Evolutionary conservation across 2,329 filamentous ascomycete species (phyloP).

Genomic region (Alternaria gaisen): DNA sequence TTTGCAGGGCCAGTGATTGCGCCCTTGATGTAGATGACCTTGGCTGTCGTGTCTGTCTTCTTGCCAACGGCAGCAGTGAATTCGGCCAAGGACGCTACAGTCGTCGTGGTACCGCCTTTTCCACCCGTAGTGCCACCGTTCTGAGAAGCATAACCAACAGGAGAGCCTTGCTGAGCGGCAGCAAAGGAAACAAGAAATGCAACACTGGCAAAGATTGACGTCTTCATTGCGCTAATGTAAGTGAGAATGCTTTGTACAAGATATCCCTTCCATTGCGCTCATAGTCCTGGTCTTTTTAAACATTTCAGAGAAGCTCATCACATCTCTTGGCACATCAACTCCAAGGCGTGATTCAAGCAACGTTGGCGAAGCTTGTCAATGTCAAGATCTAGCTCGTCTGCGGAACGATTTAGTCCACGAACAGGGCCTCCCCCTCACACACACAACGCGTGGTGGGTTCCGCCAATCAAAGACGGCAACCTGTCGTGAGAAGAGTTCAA

Average conservation of each 20-base stretch:
- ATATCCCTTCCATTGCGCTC: neutral
- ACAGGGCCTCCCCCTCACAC: neutral
- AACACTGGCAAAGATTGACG: neutral
- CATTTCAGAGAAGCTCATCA: neutral
- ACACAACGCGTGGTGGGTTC: neutral
- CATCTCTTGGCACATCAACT: neutral
- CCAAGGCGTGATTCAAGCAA: neutral
- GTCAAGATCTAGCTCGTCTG: neutral
- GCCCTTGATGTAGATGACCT: neutral
- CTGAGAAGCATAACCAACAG: neutral
- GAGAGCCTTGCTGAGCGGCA: neutral
- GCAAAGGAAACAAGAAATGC: neutral
- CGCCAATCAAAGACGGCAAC: neutral
- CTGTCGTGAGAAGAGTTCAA: neutral
- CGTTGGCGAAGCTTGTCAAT: neutral
- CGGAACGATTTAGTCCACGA: neutral
- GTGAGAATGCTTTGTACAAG: neutral
- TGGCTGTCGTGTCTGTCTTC: conserved; percentile 40
- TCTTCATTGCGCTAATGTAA: neutral
- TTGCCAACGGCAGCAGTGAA: conserved; percentile 57
- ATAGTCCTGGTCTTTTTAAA: neutral
- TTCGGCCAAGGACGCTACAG: neutral
- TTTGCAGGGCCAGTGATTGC: conserved; percentile 21
- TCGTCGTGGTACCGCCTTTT: neutral
- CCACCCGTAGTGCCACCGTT: neutral